Conservation (phyloP, 2,329 filamentous ascomycete species). For the Lomentospora prolificans region DNA sequence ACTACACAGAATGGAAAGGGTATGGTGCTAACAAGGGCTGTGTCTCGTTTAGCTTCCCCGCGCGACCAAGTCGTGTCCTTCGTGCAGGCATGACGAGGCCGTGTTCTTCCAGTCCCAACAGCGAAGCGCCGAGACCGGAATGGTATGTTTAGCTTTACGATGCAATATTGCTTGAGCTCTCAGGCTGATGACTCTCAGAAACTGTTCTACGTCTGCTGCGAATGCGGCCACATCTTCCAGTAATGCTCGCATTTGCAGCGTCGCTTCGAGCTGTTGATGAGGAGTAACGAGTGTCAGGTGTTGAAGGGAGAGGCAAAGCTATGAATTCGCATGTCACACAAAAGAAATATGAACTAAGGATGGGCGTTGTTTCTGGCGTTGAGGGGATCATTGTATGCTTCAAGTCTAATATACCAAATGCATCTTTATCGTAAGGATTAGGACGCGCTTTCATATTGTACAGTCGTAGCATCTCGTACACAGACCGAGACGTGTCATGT, state of each 20-base stretch:
- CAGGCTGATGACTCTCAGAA: constrained; percentile 47
- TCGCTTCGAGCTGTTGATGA: no score
- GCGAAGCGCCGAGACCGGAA: constrained; percentile 91
- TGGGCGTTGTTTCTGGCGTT: neutral
- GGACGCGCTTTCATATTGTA: neutral
- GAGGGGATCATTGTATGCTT: neutral
- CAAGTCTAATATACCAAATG: constrained; percentile 1
- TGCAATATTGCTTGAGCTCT: neutral
- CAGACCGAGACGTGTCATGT: neutral
- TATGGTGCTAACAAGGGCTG: neutral
- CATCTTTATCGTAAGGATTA: neutral
- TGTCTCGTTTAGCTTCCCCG: constrained; percentile 66
- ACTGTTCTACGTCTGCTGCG: constrained; percentile 90
- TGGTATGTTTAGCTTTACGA: constrained; percentile 53
- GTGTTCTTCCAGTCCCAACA: constrained; percentile 99
- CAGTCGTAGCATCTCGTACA: neutral
- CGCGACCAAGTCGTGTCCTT: constrained; percentile 75
- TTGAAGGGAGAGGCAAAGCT: neutral
- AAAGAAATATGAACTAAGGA: no score
- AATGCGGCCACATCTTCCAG: constrained; percentile 80
- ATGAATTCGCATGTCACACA: no score
- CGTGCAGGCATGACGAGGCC: constrained; percentile 77
- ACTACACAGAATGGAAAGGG: neutral
- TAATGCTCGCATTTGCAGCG: constrained; percentile 21
- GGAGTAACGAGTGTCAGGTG: no score